A percentile compares a stretch with the other conserved stretches of the same genome.
Conservation (phyloP, 306 rosid species). For the Acacia melanoxylon region DNA sequence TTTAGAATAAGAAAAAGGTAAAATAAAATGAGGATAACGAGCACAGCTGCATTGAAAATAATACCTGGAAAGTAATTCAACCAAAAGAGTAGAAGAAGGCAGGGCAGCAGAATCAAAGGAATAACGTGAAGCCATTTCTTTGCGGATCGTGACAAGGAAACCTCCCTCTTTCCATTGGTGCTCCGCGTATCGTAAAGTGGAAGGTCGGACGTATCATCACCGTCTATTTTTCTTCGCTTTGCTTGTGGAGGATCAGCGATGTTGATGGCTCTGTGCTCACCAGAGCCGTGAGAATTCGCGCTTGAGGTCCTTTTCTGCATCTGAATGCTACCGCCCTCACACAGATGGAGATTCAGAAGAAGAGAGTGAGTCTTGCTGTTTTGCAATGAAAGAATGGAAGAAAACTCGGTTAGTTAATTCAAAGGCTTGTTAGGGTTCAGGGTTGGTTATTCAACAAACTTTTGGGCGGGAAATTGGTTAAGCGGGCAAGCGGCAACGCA, state of each 20-base stretch:
- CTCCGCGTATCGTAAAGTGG: conserved; percentile 39
- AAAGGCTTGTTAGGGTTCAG: background rate
- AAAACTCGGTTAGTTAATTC: background rate
- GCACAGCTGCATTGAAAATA: background rate
- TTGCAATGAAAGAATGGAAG: background rate
- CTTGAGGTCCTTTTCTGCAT: conserved; percentile 12
- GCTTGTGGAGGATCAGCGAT: background rate
- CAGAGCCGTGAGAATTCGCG: background rate
- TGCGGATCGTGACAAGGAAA: conserved; percentile 18
- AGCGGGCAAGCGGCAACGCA: background rate
- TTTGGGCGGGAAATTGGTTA: background rate
- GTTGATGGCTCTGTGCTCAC: conserved; percentile 5
- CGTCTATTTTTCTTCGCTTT: background rate
- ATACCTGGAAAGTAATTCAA: background rate
- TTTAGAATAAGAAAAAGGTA: background rate
- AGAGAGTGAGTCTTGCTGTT: background rate
- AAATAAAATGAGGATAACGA: background rate
- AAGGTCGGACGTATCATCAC: conserved; percentile 20
- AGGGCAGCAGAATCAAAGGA: conserved; percentile 45
- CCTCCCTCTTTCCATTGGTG: conserved; percentile 30
- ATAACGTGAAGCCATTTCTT: conserved; percentile 48
- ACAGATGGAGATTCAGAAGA: background rate
- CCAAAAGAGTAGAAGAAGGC: conserved; percentile 34
- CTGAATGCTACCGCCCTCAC: background rate
- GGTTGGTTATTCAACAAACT: background rate